Conservation (phyloP, 164 flowering plant genomes). For the Amborella trichopoda region DNA sequence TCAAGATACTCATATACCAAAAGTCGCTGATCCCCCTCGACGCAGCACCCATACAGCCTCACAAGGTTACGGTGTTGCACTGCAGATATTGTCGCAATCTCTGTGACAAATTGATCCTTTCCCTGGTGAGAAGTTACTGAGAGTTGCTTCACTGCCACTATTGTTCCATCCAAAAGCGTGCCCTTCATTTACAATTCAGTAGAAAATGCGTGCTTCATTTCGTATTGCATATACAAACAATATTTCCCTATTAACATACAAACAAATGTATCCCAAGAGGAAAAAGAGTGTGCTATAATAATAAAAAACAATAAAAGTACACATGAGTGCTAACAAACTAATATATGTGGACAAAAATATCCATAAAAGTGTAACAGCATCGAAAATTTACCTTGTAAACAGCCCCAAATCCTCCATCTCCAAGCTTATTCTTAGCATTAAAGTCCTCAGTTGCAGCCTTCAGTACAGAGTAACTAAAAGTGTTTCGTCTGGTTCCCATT, state of each 20-base stretch:
- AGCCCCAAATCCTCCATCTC: no score
- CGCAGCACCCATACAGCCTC: slow-evolving; percentile 5
- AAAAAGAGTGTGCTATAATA: neutral
- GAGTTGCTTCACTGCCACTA: slow-evolving; percentile 7
- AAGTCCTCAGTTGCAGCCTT: slow-evolving; percentile 61
- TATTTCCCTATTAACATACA: neutral
- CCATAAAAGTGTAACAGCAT: neutral
- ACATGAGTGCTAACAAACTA: neutral
- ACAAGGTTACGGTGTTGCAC: slow-evolving; percentile 9
- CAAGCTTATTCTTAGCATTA: no score
- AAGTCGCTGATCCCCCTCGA: slow-evolving; percentile 4
- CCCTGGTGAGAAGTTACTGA: slow-evolving; percentile 5
- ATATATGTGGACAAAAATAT: neutral
- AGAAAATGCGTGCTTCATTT: neutral
- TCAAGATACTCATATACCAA: slow-evolving; percentile 9
- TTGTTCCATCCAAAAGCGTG: slow-evolving; percentile 3
- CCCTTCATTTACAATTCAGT: neutral
- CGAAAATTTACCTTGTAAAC: neutral
- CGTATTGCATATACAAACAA: no score
- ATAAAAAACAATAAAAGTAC: neutral
- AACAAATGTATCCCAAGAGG: neutral
- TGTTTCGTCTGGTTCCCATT: slow-evolving; percentile 37
- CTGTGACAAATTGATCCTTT: slow-evolving; percentile 2
- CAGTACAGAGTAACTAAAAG: slow-evolving; percentile 45
- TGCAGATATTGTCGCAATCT: slow-evolving; percentile 6